Conservation (phyloP, 1,284 basidiomycete genomes). For the Cutaneotrichosporon sp. region DNA sequence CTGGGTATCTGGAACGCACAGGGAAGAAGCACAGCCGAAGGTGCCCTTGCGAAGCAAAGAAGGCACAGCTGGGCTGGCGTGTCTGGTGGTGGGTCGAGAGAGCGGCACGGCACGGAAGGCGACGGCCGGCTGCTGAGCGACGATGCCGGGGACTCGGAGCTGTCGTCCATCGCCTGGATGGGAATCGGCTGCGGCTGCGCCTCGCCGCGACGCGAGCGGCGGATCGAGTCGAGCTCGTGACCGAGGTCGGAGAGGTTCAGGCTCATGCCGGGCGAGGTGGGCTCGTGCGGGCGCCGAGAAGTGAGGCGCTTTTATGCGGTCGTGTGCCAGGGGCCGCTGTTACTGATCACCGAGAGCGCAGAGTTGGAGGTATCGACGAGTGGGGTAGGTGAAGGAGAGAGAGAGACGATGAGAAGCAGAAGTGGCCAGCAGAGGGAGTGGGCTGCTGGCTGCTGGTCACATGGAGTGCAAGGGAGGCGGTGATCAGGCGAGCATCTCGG, state of each 20-base stretch:
- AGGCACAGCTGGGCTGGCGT: conserved; percentile 22
- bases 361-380: not conserved
- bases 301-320: not conserved
- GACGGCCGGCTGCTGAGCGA: conserved; percentile 1
- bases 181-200: conserved; percentile 3
- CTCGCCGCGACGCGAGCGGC: conserved; percentile 16
- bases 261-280: conserved; percentile 10
- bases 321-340: not conserved
- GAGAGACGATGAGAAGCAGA: not conserved
- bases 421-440: not conserved
- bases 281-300: not conserved
- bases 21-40: conserved; percentile 41
- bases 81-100: not conserved
- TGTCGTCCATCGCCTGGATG: not conserved
- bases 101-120: not conserved
- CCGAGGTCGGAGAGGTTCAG: conserved; percentile 26
- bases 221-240: conserved; percentile 21
- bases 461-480: not conserved
- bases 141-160: conserved; percentile 3
- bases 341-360: not conserved
- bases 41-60: conserved; percentile 38
- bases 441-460: not conserved
- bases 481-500: not conserved
- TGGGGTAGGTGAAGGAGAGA: not conserved
- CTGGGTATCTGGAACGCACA: no score